A percentile compares a stretch with the other conserved stretches of the same genome.
phyloP scores from a whole-genome alignment of 495 filamentous ascomycete species.

The Lichina pygmaea region DNA sequence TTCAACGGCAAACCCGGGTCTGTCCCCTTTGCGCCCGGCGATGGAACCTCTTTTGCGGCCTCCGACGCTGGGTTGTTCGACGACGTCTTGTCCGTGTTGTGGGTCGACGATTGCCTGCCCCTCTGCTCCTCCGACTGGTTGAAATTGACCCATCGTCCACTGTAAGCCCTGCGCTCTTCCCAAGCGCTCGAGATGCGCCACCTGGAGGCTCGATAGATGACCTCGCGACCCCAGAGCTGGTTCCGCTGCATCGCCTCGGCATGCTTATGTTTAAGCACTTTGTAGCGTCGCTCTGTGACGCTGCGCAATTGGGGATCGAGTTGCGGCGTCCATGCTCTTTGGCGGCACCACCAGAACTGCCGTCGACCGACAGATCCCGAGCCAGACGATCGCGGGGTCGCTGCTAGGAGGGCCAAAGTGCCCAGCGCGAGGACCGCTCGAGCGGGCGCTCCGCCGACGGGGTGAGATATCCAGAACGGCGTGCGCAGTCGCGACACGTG shows the following conservation, averaged over 20 bases:
- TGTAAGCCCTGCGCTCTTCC: background rate
- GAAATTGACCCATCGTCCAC: slow-evolving; percentile 1
- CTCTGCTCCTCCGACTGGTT: background rate
- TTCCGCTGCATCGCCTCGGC: background rate
- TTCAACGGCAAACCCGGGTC: background rate
- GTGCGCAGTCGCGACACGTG: too few species aligned
- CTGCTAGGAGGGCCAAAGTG: background rate
- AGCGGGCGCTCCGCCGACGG: too few species aligned
- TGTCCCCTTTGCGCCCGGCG: background rate
- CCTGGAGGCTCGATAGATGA: background rate
- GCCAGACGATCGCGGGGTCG: background rate
- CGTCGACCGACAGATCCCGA: background rate
- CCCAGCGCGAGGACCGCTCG: too few species aligned
- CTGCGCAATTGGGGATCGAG: background rate
- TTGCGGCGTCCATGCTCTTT: slow-evolving; percentile 1
- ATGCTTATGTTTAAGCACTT: slow-evolving; percentile 1
- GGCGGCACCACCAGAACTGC: background rate
- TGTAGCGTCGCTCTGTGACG: background rate
- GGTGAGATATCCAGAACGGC: too few species aligned
- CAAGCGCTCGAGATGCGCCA: slow-evolving; percentile 1
- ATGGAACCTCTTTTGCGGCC: background rate
- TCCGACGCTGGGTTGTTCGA: background rate
- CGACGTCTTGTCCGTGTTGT: background rate
- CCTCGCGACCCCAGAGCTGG: background rate
- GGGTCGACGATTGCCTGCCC: background rate